Evolutionary conservation across 83 land plant species (phyloP).

Genomic region (Picea abies): DNA sequence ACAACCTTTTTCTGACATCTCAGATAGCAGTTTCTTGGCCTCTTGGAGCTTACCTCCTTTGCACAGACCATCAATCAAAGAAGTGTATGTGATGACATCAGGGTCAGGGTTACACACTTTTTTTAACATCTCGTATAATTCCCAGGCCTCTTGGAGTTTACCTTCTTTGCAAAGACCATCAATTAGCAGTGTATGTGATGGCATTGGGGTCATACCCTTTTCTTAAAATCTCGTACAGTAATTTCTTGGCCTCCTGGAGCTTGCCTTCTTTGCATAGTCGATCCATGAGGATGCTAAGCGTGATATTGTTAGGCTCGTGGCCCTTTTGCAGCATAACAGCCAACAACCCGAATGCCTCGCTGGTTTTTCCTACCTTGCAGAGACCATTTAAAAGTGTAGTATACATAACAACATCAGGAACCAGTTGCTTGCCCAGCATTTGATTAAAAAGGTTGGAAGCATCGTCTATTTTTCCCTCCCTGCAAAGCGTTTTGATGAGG

Average conservation of each 20-base stretch:
- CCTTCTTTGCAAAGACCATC: slow-evolving; percentile 37
- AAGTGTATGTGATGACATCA: slow-evolving; percentile 27
- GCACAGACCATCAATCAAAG: slow-evolving; percentile 26
- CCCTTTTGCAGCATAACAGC: slow-evolving; percentile 28
- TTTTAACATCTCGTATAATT: slow-evolving; percentile 26
- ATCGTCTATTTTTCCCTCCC: slow-evolving; percentile 14
- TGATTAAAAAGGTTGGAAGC: slow-evolving; percentile 17
- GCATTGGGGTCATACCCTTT: slow-evolving; percentile 28
- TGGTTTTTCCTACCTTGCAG: slow-evolving; percentile 20
- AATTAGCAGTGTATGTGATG: slow-evolving; percentile 26
- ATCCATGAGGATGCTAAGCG: slow-evolving; percentile 28
- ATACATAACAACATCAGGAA: slow-evolving; percentile 25
- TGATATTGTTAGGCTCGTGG: slow-evolving; percentile 19
- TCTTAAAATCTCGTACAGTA: slow-evolving; percentile 24
- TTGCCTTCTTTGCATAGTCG: slow-evolving; percentile 30
- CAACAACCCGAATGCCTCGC: slow-evolving; percentile 26
- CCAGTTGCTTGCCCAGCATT: slow-evolving; percentile 13
- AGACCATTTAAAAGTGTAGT: slow-evolving; percentile 24
- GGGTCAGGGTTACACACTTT: slow-evolving; percentile 23
- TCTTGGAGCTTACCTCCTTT: slow-evolving; percentile 16
- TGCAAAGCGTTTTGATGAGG: slow-evolving; percentile 20
- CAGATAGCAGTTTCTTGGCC: slow-evolving; percentile 21
- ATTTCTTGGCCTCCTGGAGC: slow-evolving; percentile 13
- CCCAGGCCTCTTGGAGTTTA: slow-evolving; percentile 16
- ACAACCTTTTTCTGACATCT: slow-evolving; percentile 15